Evolutionary conservation across 768 basidiomycete genomes (phyloP), one percentile per base, ranked within the genome.

Genomic region (Lactifluus echinatus): DNA sequence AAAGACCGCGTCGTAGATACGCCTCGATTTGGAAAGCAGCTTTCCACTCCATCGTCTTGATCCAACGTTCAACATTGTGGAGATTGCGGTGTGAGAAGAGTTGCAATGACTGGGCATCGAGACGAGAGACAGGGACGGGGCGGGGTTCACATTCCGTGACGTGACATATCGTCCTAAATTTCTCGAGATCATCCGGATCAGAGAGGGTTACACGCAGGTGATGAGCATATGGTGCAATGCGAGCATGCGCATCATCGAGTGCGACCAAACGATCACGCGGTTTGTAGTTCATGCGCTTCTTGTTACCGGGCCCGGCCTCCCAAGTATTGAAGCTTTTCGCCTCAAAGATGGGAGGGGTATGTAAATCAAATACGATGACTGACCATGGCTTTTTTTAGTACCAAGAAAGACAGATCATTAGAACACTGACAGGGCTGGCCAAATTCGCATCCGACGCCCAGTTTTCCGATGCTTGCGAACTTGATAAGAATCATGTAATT

Each of bases 11-110:
- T 29, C 73, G 79, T 10, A 91, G 67, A 11, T 89, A 71, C 0
- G 82, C 77, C 66, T 87, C 87, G 37, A 89, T 70, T 67, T 93
- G 89, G 66, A 89, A 92, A 1, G 83, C 84, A 34, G 88, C 75
- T 2, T 72, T 68, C 85, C 85, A 90, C 14, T 77, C 72, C 39
- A 83, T 74, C 12, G 65, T 69, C 23, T 67, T 66, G 42, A 86
- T 59, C 69, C 74, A 74, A n/a, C 63, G 65, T 17, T 72, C 69
- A 8, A 87, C 65, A 19, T 68, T 70, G 60, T 76, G 70, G 3
- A 90, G 73, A 8, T 70, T 69, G 60, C 70, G 78, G 15, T 65
- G 61, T 0, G 72, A 63, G 64, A 85, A 90, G 59, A 87, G 82
- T 0, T 69, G 73, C 31, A 70, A 72, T 10, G 72, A 64, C n/a